Evolutionary conservation across 225 moss, liverwort and hornwort species (phyloP).

Genomic region (Straminergon stramineum): DNA sequence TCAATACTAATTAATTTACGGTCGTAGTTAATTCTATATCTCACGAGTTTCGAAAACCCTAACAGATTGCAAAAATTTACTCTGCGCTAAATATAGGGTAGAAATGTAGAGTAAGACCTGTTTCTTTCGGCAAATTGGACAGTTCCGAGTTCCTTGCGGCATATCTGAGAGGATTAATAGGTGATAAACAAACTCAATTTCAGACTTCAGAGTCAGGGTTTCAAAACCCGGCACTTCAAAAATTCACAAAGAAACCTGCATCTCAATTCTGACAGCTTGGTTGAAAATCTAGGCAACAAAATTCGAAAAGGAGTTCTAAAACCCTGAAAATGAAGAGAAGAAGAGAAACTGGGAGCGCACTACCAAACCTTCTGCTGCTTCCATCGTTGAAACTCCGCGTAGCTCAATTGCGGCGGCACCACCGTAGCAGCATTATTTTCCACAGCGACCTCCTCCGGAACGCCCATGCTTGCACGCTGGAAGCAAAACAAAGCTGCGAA

Average conservation of each 20-base stretch:
- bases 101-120: not conserved
- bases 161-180: not conserved
- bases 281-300: not conserved
- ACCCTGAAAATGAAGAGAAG: not conserved
- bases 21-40: not conserved
- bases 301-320: not conserved
- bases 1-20: not conserved
- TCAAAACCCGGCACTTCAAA: not conserved
- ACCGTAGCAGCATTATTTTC: not conserved
- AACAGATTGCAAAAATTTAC: not conserved
- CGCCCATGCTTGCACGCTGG: conserved; percentile 2
- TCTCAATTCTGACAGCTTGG: not conserved
- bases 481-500: not conserved
- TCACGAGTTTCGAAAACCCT: not conserved
- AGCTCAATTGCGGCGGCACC: conserved; percentile 26
- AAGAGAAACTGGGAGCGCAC: not conserved
- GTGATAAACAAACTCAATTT: not conserved
- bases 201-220: not conserved
- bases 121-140: not conserved
- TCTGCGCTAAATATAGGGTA: not conserved
- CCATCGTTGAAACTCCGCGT: conserved; percentile 34
- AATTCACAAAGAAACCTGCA: not conserved
- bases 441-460: not conserved
- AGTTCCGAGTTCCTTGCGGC: not conserved
- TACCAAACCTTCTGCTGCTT: conserved; percentile 25